A percentile compares a stretch with the other conserved stretches of the same genome.
Conservation (phyloP, 1,284 basidiomycete species). For the Anthracocystis setariae region DNA sequence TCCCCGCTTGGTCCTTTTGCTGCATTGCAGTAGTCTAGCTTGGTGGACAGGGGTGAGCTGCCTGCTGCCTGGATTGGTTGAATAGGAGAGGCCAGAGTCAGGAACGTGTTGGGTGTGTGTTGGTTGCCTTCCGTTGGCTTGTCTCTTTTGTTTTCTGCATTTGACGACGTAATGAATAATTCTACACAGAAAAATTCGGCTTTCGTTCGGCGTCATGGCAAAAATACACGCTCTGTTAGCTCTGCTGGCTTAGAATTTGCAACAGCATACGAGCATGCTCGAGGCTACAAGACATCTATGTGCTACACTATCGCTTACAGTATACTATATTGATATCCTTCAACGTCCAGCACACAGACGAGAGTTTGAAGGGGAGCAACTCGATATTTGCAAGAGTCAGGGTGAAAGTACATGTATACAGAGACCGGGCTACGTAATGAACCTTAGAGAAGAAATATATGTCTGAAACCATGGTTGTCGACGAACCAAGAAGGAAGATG, state of each 20-base stretch:
- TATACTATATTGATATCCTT: too few relatives aligned
- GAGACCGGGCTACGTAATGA: conserved; percentile 22
- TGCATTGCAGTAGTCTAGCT: not conserved
- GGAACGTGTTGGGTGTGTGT: not conserved
- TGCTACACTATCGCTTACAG: too few relatives aligned
- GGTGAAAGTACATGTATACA: conserved; percentile 27
- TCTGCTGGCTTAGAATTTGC: too few relatives aligned
- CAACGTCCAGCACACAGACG: not conserved
- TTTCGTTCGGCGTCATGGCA: not conserved
- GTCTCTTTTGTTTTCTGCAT: too few relatives aligned
- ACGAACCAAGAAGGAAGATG: not conserved
- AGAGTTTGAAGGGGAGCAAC: not conserved
- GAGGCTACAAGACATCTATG: too few relatives aligned
- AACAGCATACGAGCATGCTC: too few relatives aligned
- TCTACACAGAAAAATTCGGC: too few relatives aligned
- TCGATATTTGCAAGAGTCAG: conserved; percentile 25
- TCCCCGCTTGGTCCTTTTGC: not conserved
- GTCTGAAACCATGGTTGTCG: conserved; percentile 4
- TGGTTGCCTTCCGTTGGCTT: too few relatives aligned
- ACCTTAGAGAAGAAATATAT: conserved; percentile 6
- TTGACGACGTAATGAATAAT: too few relatives aligned
- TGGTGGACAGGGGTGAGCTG: not conserved
- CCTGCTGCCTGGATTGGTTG: not conserved
- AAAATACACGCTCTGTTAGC: too few relatives aligned
- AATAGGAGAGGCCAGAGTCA: not conserved